Evolutionary conservation across 352 stramenopile genomes (phyloP), one percentile per base, ranked within the genome.

Genomic region (Aphanomyces stellatus): DNA sequence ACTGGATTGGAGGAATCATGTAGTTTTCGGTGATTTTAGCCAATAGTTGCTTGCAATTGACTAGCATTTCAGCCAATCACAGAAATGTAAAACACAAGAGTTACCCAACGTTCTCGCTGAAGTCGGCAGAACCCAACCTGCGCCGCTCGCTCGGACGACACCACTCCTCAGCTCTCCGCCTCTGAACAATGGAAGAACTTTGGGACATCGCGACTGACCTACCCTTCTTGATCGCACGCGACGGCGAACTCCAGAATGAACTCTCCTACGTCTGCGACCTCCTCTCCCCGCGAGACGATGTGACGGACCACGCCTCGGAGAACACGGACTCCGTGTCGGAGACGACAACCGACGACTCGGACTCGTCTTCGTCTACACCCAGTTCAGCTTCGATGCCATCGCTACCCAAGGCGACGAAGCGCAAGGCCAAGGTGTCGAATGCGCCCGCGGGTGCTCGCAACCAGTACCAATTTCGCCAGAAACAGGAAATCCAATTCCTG

Each of bases 401-500:
- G 2, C 4, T 13, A 4, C 15, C 53, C 5, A 25, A 27, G 27
- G 33, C 55, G 22, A 25, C 55, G 33, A 64, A 59, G 25, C 51
- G 31, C 33, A 64, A 64, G 55, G 19, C 31, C n/a, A 46, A 62
- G 35, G 37, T 57, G 19, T 57, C 49, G 22, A 37, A 30, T 34
- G 49, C 49, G n/a, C 49, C 49, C 25, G 17, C 49, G n/a, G 49
- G 37, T 6, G 55, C 55, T 28, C 35, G 37, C 4, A 64, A 64
- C 40, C 35, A 49, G 40, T 64, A 51, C 31, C 55, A 64, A 34
- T 64, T 64, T 35, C 19, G 35, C 5, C 55, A 64, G 27, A 43
- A 46, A n/a, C 55, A 64, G 24, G 55, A 64, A 24, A 64, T 64
- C 40, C 35, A 37, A n/a, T n/a, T 51, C 8, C 55, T 64, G 22